Evolutionary conservation across 2,329 filamentous ascomycete genomes (phyloP).

Genomic region (Fusarium musae): DNA sequence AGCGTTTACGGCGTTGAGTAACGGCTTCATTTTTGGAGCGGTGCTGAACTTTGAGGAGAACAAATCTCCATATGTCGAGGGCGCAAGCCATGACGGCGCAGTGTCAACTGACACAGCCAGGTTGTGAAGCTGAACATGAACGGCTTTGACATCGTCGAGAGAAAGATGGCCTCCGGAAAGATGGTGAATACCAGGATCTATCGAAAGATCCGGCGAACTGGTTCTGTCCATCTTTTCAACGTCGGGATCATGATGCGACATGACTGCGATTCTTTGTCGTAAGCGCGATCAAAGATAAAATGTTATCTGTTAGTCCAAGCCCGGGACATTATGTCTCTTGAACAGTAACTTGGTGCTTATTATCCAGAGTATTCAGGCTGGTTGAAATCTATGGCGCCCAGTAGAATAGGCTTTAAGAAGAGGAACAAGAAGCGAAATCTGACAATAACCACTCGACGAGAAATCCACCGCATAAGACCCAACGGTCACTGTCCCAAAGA

Average conservation of each 20-base stretch:
- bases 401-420: neutral
- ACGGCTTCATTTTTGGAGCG: slow-evolving; percentile 56
- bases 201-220: slow-evolving; percentile 49
- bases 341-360: neutral
- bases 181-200: slow-evolving; percentile 34
- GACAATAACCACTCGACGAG: neutral
- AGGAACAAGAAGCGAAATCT: neutral
- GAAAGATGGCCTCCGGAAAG: slow-evolving; percentile 53
- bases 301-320: slow-evolving; percentile 29
- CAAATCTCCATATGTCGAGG: slow-evolving; percentile 57
- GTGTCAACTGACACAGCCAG: slow-evolving; percentile 68
- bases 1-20: slow-evolving; percentile 72
- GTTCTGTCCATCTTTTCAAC: slow-evolving; percentile 48
- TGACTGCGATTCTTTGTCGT: slow-evolving; percentile 8
- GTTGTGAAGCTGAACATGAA: slow-evolving; percentile 64
- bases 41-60: slow-evolving; percentile 53
- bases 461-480: neutral
- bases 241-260: slow-evolving; percentile 38
- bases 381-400: slow-evolving; percentile 28
- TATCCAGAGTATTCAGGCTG: neutral
- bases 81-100: slow-evolving; percentile 64
- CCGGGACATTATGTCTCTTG: slow-evolving; percentile 21
- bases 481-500: neutral
- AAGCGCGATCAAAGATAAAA: neutral
- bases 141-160: slow-evolving; percentile 65